A percentile compares a stretch with the other conserved stretches of the same genome.
Conservation (phyloP, 768 basidiomycete genomes). For the Lentinula lateritia region DNA sequence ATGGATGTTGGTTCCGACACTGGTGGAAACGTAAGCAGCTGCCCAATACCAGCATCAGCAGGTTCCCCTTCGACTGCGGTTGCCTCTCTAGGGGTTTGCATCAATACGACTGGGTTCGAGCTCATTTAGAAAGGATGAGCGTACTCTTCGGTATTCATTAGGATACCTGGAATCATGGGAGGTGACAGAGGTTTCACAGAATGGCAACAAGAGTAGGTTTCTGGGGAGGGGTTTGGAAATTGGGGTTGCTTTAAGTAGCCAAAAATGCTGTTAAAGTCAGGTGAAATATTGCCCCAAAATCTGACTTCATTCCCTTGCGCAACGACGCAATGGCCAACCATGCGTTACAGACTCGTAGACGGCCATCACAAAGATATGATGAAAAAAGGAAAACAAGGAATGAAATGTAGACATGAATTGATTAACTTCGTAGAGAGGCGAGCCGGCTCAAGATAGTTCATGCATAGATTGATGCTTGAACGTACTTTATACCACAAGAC, state of each 20-base stretch:
- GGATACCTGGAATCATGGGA: neutral
- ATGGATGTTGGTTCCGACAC: neutral
- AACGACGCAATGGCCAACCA: neutral
- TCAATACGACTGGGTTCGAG: neutral
- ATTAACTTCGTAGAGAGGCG: neutral
- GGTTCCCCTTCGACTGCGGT: too few relatives aligned
- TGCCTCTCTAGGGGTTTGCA: neutral
- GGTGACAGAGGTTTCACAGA: too few relatives aligned
- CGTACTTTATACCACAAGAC: neutral
- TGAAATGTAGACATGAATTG: neutral
- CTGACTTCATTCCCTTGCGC: neutral
- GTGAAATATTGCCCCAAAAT: neutral
- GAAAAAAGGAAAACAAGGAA: neutral
- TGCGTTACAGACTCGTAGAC: neutral
- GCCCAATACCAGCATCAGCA: neutral
- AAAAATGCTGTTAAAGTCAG: neutral
- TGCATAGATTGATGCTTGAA: neutral
- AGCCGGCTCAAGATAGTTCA: too few relatives aligned
- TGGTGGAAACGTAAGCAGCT: neutral
- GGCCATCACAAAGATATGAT: neutral
- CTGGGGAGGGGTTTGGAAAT: neutral
- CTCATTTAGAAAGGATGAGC: neutral
- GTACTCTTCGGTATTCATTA: neutral
- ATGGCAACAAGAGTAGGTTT: neutral
- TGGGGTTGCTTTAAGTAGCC: neutral